Evolutionary conservation across 139 green algal species (phyloP).

Genomic region (Coelastrella sp.): DNA sequence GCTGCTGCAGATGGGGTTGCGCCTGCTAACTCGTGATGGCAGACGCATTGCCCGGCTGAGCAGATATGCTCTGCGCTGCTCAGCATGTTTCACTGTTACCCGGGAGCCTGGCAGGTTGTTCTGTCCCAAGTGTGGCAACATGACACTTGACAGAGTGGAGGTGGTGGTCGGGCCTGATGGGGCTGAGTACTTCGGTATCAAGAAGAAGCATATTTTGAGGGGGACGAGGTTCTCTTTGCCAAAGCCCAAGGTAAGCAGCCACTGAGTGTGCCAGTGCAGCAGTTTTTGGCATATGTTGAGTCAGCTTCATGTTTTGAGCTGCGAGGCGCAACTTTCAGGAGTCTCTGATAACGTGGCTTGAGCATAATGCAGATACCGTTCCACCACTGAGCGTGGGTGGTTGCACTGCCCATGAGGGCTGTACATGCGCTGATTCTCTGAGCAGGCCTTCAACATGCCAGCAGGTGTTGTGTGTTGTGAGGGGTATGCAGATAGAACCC

Average conservation of each 20-base stretch:
- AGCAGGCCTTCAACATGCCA: no score
- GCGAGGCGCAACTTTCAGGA: no score
- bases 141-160: conserved; percentile 86
- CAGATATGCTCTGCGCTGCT: conserved; percentile 88
- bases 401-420: no score
- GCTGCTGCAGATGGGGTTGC: conserved; percentile 92
- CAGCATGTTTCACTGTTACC: conserved; percentile 82
- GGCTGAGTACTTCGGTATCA: conserved; percentile 81
- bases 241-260: conserved; percentile 87
- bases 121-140: conserved; percentile 94
- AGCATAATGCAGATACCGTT: no score
- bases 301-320: no score
- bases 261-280: no score
- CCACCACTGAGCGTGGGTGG: no score
- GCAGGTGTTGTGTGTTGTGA: no score
- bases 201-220: conserved; percentile 82
- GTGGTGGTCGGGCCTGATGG: conserved; percentile 80
- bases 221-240: conserved; percentile 92
- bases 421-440: no score
- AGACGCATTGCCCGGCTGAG: conserved; percentile 74
- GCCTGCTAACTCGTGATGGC: conserved; percentile 83
- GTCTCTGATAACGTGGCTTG: no score
- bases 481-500: no score
- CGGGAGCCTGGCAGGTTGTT: conserved; percentile 86
- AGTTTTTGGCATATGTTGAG: no score